Base-by-base conservation (phyloP, 1,139 yeast genomes). In the Arxiozyma bovina region DNA sequence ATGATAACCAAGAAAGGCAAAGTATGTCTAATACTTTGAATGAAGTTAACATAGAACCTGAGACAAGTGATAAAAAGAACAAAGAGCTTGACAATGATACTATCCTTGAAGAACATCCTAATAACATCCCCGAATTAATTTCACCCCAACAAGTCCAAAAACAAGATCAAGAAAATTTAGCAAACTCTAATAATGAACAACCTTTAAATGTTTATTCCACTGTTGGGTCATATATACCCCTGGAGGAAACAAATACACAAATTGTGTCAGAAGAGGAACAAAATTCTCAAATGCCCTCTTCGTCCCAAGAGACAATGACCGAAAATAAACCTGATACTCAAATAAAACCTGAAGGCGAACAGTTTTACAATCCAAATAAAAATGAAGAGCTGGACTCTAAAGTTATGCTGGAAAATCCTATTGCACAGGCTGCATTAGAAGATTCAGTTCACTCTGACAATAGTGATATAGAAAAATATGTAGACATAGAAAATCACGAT, bases 71-170 rank as follows among this genome's bases (percentile, higher is more conserved):
- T 5, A 23, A 42, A 43, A 20, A 21, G 12, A 42, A 7, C 17
- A 18, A 6, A 20, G 38, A 42, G 40, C 15, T n/a, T 2, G 15
- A 18, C n/a, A 22, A 42, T n/a, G 27, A 42, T 22, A 53, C 50
- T 41, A 55, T 56, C 12, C 50, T 43, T n/a, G 57, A 52, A 11
- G 58, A 57, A 23, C 42, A 51, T 15, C 57, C 50, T 6, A 58
- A 54, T 7, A 57, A 53, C 17, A 58, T 53, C 41, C 53, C 51
- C 23, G 56, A 57, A 44, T 18, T 17, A 44, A 44, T 4, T 17
- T 17, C 47, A 44, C 4, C 21, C 12, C 18, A 22, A 22, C 38
- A 23, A 45, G 6, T 18, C 4, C 22, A 23, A 4, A 6, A n/a
- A 5, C 20, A 44, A 11, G 21, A 44, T 17, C 34, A 44, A 21